These are phyloP conservation scores for Aspergillus haitiensis DNA, from an alignment of 495 filamentous ascomycete species.

Conservation along the genomic window DNA sequence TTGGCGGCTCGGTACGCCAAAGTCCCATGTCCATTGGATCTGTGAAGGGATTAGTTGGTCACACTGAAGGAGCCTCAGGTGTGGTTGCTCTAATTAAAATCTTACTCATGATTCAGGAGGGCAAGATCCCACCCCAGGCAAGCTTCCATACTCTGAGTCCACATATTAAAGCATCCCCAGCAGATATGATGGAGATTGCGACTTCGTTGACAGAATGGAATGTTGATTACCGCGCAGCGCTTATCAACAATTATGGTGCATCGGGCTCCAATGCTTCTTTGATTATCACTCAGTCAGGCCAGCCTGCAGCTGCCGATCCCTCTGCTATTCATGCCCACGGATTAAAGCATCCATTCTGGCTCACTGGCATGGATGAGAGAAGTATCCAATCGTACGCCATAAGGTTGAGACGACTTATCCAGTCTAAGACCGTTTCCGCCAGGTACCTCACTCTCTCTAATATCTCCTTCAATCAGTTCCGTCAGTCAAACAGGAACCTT, in stretches of 20 bases:
- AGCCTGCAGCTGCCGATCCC: too few relatives aligned
- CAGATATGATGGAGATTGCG: conserved; percentile 3
- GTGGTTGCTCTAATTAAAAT: conserved; percentile 30
- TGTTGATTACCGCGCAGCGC: background rate
- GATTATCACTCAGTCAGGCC: conserved; percentile 3
- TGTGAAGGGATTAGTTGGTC: conserved; percentile 55
- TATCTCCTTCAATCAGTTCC: too few relatives aligned
- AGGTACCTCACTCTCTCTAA: too few relatives aligned
- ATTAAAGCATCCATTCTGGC: background rate
- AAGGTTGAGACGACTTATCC: too few relatives aligned
- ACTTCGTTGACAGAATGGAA: background rate
- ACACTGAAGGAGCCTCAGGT: conserved; percentile 45
- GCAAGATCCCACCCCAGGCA: conserved; percentile 52
- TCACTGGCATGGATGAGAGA: too few relatives aligned
- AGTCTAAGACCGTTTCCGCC: too few relatives aligned
- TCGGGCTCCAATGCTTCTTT: conserved; percentile 6
- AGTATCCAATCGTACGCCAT: too few relatives aligned
- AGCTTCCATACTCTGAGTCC: conserved; percentile 50
- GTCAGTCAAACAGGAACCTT: too few relatives aligned
- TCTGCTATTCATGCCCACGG: too few relatives aligned
- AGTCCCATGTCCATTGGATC: too few relatives aligned
- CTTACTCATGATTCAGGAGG: conserved; percentile 47
- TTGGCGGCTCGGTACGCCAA: too few relatives aligned
- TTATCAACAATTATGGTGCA: conserved; percentile 15
- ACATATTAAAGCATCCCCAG: conserved; percentile 15